phyloP scores from a whole-genome alignment of 192 early-diverging fungal genomes.

The Coemansia sp. region DNA sequence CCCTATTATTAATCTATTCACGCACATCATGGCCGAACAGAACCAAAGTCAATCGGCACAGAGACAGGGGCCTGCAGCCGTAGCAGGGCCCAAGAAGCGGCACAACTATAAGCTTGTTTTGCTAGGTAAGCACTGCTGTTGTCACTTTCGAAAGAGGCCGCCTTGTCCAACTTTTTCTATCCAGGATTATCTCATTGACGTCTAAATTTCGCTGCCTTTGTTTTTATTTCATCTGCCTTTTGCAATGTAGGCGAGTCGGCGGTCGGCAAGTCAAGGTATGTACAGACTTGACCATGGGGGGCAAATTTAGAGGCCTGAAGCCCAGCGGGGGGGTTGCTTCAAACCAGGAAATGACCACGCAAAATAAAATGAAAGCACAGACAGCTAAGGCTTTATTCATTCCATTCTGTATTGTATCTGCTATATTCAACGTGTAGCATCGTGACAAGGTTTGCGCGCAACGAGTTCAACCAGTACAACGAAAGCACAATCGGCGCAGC shows the following conservation, averaged over 20 bases:
- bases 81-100: slow-evolving; percentile 57
- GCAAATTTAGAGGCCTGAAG: not conserved
- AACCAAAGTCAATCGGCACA: slow-evolving; percentile 8
- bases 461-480: slow-evolving; percentile 94
- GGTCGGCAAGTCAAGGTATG: slow-evolving; percentile 92
- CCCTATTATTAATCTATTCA: slow-evolving; percentile 1
- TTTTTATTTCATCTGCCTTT: not conserved
- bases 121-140: slow-evolving; percentile 60
- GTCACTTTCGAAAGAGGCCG: too few relatives aligned
- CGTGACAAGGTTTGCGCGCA: slow-evolving; percentile 87
- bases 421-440: slow-evolving; percentile 55
- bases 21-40: slow-evolving; percentile 18
- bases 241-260: slow-evolving; percentile 73
- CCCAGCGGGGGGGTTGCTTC: too few relatives aligned
- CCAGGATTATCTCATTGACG: not conserved
- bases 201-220: not conserved
- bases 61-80: slow-evolving; percentile 8
- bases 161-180: not conserved
- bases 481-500: slow-evolving; percentile 97
- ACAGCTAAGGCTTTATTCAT: not conserved
- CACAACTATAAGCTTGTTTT: slow-evolving; percentile 95
- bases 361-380: not conserved
- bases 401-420: too few relatives aligned
- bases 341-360: too few relatives aligned
- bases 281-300: not conserved